phyloP scores from a whole-genome alignment of 768 basidiomycete genomes.

The Hortiboletus flavorubellus region DNA sequence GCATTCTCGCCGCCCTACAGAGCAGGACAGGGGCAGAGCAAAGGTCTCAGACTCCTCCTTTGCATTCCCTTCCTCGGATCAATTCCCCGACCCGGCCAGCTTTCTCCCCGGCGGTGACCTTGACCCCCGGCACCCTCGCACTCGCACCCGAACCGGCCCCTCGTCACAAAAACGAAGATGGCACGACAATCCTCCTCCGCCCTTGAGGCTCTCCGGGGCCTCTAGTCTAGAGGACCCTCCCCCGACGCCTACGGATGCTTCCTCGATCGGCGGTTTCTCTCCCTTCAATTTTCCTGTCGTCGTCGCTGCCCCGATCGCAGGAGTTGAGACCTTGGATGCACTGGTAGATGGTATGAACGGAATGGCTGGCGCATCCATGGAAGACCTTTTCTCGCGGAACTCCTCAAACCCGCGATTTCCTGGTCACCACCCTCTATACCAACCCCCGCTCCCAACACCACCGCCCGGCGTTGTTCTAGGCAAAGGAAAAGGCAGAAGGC shows the following conservation, averaged over 20 bases:
- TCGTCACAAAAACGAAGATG: conserved; percentile 41
- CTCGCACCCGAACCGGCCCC: conserved; percentile 58
- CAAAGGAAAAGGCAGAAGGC: conserved; percentile 33
- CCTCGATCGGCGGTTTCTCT: conserved; percentile 13
- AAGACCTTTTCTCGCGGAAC: conserved; percentile 47
- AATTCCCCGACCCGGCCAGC: conserved; percentile 25
- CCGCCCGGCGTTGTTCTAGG: conserved; percentile 78
- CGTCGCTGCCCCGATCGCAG: conserved; percentile 73
- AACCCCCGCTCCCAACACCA: conserved; percentile 79
- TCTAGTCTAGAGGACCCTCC: conserved; percentile 75
- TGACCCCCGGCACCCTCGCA: conserved; percentile 41
- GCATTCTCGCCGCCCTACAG: conserved; percentile 23
- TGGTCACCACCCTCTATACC: conserved; percentile 71
- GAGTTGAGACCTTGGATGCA: conserved; percentile 86
- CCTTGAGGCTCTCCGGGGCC: conserved; percentile 62
- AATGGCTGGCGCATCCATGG: conserved; percentile 66
- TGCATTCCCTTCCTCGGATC: conserved; percentile 26
- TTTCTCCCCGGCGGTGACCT: conserved; percentile 25
- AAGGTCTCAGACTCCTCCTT: conserved; percentile 27
- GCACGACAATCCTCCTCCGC: conserved; percentile 45
- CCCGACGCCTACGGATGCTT: conserved; percentile 59
- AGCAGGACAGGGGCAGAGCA: conserved; percentile 26
- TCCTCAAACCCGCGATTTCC: conserved; percentile 51
- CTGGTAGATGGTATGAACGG: conserved; percentile 90
- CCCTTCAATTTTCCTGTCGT: conserved; percentile 57